Conservation (phyloP, 192 early-diverging fungal species). For the Phycomyces nitens region DNA sequence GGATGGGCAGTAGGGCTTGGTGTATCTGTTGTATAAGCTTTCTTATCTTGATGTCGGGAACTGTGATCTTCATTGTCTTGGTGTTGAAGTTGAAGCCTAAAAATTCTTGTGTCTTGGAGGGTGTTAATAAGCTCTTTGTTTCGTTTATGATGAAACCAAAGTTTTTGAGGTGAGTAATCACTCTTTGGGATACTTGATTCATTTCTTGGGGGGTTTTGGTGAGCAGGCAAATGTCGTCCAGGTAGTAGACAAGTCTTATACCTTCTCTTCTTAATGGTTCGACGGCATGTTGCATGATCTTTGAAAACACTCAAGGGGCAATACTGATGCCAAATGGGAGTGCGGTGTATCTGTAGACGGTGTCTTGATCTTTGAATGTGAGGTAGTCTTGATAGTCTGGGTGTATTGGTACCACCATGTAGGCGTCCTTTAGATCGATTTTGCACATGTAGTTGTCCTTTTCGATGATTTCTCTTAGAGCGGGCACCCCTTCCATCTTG, state of each 20-base stretch:
- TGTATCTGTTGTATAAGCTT: neutral
- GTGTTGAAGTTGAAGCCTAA: constrained; percentile 13
- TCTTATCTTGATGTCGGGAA: neutral
- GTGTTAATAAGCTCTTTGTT: neutral
- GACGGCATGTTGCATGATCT: neutral
- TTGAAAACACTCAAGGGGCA: constrained; percentile 1
- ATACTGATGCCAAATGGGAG: constrained; percentile 11
- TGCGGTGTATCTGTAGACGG: neutral
- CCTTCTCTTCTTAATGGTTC: neutral
- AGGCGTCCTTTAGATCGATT: constrained; percentile 10
- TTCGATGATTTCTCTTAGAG: constrained; percentile 13
- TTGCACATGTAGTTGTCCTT: constrained; percentile 10
- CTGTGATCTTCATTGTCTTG: neutral
- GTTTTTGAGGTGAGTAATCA: neutral
- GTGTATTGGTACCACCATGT: constrained; percentile 11
- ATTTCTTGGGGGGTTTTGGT: neutral
- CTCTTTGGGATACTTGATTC: neutral
- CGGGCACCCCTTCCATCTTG: constrained; percentile 18
- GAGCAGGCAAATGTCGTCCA: constrained; percentile 5
- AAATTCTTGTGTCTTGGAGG: neutral
- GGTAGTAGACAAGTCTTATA: constrained; percentile 5
- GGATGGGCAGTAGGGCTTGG: neutral
- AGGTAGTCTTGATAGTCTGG: neutral
- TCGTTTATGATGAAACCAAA: constrained; percentile 1
- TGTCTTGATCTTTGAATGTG: neutral